A percentile compares a stretch with the other conserved stretches of the same genome.
Conservation (phyloP, 164 flowering plant species). For the Houttuynia cordata region DNA sequence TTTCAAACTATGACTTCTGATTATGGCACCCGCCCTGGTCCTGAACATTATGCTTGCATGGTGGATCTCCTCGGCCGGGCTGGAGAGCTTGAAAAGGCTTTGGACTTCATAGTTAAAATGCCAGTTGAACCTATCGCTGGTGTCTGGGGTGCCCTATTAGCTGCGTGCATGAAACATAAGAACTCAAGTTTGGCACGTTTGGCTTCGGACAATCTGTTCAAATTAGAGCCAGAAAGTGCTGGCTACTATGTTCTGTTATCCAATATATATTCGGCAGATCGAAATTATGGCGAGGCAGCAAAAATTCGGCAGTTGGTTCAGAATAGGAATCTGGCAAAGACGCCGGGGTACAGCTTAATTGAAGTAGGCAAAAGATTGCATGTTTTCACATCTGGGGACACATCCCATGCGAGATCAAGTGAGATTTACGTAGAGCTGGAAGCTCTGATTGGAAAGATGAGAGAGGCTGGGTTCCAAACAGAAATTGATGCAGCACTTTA, state of each 20-base stretch:
- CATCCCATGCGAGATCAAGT: slow-evolving; percentile 43
- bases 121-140: slow-evolving; percentile 55
- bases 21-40: slow-evolving; percentile 42
- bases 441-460: slow-evolving; percentile 57
- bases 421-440: slow-evolving; percentile 68
- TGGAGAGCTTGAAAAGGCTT: slow-evolving; percentile 57
- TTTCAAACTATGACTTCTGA: slow-evolving; percentile 51
- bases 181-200: slow-evolving; percentile 44
- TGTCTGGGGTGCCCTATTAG: slow-evolving; percentile 80
- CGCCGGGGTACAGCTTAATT: slow-evolving; percentile 76
- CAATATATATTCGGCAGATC: slow-evolving; percentile 57
- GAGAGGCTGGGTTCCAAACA: slow-evolving; percentile 64
- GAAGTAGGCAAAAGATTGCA: slow-evolving; percentile 53
- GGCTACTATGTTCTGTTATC: slow-evolving; percentile 80
- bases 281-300: slow-evolving; percentile 59
- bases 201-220: slow-evolving; percentile 68
- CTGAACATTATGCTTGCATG: slow-evolving; percentile 90
- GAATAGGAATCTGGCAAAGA: slow-evolving; percentile 48
- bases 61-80: slow-evolving; percentile 87
- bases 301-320: slow-evolving; percentile 44
- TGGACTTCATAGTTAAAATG: slow-evolving; percentile 59
- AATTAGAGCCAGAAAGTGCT: slow-evolving; percentile 57
- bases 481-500: slow-evolving; percentile 64
- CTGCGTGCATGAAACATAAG: slow-evolving; percentile 83
- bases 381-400: slow-evolving; percentile 62